A percentile compares a stretch with the other conserved stretches of the same genome.
Evolutionary conservation across 805 yeast genomes (phyloP).

Genomic region (Metschnikowia drakensbergensis): DNA sequence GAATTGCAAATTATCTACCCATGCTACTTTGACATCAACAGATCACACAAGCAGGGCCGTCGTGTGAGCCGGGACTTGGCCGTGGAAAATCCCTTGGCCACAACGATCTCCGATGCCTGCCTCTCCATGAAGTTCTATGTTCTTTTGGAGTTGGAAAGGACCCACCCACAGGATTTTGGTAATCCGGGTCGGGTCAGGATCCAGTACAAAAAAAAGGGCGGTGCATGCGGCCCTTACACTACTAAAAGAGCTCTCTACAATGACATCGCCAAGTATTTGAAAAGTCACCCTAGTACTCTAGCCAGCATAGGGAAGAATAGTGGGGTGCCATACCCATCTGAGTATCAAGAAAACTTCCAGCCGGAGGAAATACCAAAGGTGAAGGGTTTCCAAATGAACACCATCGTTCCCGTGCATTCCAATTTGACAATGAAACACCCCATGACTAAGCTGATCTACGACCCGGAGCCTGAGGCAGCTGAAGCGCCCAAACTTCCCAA

Average conservation of each 20-base stretch:
- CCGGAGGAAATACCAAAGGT: constrained; percentile 69
- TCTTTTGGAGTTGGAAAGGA: constrained; percentile 71
- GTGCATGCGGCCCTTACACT: constrained; percentile 37
- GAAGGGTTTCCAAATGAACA: constrained; percentile 82
- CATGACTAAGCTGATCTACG: constrained; percentile 66
- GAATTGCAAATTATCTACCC: constrained; percentile 80
- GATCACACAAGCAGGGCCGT: constrained; percentile 79
- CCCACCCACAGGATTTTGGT: constrained; percentile 96
- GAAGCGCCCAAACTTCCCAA: constrained; percentile 37
- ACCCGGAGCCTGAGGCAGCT: constrained; percentile 40
- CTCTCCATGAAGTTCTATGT: constrained; percentile 35
- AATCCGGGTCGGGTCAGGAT: constrained; percentile 95
- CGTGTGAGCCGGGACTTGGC: constrained; percentile 67
- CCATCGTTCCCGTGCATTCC: constrained; percentile 84
- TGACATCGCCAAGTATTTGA: constrained; percentile 57
- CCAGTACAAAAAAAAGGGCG: constrained; percentile 46
- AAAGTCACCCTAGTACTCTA: constrained; percentile 65
- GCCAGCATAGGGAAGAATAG: constrained; percentile 46
- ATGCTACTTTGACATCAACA: constrained; percentile 78
- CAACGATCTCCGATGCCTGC: constrained; percentile 74
- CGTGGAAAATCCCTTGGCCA: constrained; percentile 84
- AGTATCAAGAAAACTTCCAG: constrained; percentile 45
- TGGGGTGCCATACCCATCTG: constrained; percentile 64
- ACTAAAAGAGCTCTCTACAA: constrained; percentile 63
- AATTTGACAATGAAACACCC: constrained; percentile 81